phyloP scores from a whole-genome alignment of 805 yeast genomes.

The Barnettozyma populi region DNA sequence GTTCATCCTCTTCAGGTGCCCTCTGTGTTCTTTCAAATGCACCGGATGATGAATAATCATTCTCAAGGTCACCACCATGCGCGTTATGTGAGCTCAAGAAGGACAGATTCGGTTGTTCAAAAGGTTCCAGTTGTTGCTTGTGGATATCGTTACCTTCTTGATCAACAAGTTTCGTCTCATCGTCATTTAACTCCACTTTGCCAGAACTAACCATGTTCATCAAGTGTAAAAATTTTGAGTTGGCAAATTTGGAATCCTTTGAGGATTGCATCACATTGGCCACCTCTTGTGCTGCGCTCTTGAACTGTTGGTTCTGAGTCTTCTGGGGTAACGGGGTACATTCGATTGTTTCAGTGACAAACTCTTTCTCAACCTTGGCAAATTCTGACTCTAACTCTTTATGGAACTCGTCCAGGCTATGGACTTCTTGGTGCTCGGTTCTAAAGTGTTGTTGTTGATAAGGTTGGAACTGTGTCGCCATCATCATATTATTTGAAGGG shows the following conservation, averaged over 20 bases:
- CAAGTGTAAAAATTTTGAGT: conserved; percentile 23
- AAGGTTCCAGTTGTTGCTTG: conserved; percentile 8
- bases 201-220: conserved; percentile 24
- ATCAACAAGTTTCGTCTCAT: conserved; percentile 23
- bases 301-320: conserved; percentile 16
- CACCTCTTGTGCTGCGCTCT: conserved; percentile 24
- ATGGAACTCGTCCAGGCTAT: conserved; percentile 9
- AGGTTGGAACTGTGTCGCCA: conserved; percentile 11
- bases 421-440: conserved; percentile 23
- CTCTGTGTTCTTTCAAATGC: conserved; percentile 10
- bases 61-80: conserved; percentile 7
- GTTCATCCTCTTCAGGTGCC: conserved; percentile 6
- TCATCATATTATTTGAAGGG: conserved; percentile 7
- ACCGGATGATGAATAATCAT: neutral
- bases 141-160: conserved; percentile 22
- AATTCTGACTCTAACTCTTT: conserved; percentile 16
- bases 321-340: neutral
- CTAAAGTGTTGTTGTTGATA: conserved; percentile 6
- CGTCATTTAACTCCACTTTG: conserved; percentile 19
- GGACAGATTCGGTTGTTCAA: conserved; percentile 6
- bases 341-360: neutral
- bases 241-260: conserved; percentile 18
- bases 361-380: conserved; percentile 11
- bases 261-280: conserved; percentile 21
- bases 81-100: conserved; percentile 5